phyloP scores from a whole-genome alignment of 2,329 filamentous ascomycete species.

The Didymella keratinophila region DNA sequence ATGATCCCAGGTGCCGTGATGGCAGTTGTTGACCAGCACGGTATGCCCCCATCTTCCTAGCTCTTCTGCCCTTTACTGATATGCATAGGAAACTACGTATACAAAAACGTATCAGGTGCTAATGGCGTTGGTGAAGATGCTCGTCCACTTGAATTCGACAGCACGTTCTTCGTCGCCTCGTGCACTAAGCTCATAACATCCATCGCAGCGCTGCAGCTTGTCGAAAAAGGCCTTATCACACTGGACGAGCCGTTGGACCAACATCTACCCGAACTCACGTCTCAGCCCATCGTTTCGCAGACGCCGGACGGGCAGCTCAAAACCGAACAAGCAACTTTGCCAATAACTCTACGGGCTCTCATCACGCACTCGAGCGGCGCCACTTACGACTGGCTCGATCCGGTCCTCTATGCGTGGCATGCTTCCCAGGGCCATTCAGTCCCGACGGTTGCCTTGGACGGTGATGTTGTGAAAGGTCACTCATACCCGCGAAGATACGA shows the following conservation, averaged over 20 bases:
- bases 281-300: slow-evolving; percentile 5
- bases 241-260: slow-evolving; percentile 19
- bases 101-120: slow-evolving; percentile 7
- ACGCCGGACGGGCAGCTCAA: slow-evolving; percentile 1
- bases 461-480: slow-evolving; percentile 44
- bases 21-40: slow-evolving; percentile 26
- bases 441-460: not conserved
- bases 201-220: slow-evolving; percentile 41
- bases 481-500: slow-evolving; percentile 36
- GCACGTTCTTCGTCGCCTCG: slow-evolving; percentile 55
- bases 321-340: not conserved
- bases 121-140: slow-evolving; percentile 45
- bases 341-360: not conserved
- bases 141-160: slow-evolving; percentile 60
- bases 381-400: slow-evolving; percentile 6
- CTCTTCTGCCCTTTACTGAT: not conserved
- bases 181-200: slow-evolving; percentile 45
- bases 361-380: slow-evolving; percentile 8
- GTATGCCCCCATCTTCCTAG: not conserved
- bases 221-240: slow-evolving; percentile 38
- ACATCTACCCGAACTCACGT: slow-evolving; percentile 3
- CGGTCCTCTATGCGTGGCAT: not conserved
- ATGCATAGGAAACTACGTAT: slow-evolving; percentile 2
- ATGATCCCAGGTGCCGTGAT: slow-evolving; percentile 28
- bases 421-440: not conserved